Percentiles rank a stretch among this genome's conserved stretches.
Conservation (phyloP, 352 stramenopile genomes). For the Phytophthora cactorum region DNA sequence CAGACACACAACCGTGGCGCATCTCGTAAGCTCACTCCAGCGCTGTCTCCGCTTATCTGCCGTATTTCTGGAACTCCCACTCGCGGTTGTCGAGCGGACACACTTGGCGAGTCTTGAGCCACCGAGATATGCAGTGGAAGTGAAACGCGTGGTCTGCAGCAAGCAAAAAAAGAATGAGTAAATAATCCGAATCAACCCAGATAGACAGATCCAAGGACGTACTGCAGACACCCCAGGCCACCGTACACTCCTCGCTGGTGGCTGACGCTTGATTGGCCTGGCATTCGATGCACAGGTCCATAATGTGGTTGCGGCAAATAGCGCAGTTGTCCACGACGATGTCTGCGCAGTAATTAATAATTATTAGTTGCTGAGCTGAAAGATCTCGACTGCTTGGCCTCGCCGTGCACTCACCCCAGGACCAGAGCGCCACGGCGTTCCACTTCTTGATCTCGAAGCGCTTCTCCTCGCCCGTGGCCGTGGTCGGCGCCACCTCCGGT, state of each 20-base stretch:
- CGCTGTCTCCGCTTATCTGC: constrained; percentile 57
- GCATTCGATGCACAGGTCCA: constrained; percentile 99
- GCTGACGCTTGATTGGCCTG: constrained; percentile 93
- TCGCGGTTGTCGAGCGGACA: constrained; percentile 99
- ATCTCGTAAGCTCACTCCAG: constrained; percentile 11
- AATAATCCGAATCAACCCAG: not conserved
- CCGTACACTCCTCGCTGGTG: constrained; percentile 88
- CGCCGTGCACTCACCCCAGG: constrained; percentile 84
- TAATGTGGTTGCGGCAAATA: constrained; percentile 99
- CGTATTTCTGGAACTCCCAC: constrained; percentile 99
- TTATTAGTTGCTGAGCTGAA: constrained; percentile 11
- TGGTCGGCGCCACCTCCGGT: constrained; percentile 23
- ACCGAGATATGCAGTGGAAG: constrained; percentile 99
- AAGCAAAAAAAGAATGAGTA: constrained; percentile 20
- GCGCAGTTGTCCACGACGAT: constrained; percentile 93
- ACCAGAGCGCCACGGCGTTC: constrained; percentile 99
- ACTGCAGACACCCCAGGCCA: constrained; percentile 90
- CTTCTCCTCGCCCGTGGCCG: constrained; percentile 61
- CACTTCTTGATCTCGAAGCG: constrained; percentile 99
- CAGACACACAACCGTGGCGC: constrained; percentile 1
- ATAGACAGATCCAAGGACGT: constrained; percentile 33
- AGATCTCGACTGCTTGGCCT: constrained; percentile 21
- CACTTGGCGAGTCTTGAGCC: constrained; percentile 98
- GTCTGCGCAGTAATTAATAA: constrained; percentile 46
- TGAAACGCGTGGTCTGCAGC: constrained; percentile 98